Conservation (phyloP, 192 early-diverging fungal species). For the Podila minutissima region DNA sequence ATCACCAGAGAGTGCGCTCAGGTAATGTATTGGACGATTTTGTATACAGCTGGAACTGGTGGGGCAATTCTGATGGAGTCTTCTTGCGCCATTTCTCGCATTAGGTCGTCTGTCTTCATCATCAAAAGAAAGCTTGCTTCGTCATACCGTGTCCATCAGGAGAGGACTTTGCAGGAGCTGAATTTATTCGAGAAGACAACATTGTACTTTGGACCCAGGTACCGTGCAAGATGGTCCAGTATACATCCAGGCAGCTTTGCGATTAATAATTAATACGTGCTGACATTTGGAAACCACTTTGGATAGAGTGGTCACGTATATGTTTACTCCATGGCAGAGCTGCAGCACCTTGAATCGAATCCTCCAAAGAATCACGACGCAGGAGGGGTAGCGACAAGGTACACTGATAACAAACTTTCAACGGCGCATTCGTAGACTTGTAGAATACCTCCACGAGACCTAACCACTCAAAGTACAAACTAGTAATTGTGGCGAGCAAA, state of each 20-base stretch:
- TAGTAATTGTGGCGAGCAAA: not conserved
- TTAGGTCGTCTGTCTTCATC: conserved; percentile 27
- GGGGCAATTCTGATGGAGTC: not conserved
- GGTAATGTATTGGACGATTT: not conserved
- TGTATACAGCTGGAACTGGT: not conserved
- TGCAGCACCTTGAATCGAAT: not conserved
- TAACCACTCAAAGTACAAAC: not conserved
- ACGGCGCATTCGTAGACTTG: too few relatives aligned
- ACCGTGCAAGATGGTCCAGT: not conserved
- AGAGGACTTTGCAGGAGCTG: conserved; percentile 49
- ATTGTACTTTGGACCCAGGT: conserved; percentile 59
- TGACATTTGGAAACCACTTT: too few relatives aligned
- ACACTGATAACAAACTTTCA: not conserved
- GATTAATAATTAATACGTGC: too few relatives aligned
- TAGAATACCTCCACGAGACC: too few relatives aligned
- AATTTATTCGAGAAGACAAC: conserved; percentile 35
- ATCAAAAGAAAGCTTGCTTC: conserved; percentile 24
- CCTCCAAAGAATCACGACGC: not conserved
- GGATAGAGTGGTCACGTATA: conserved; percentile 25
- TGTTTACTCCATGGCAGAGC: conserved; percentile 13
- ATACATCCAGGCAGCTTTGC: not conserved
- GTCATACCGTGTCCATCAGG: conserved; percentile 18
- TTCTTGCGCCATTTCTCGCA: not conserved
- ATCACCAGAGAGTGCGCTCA: conserved; percentile 21
- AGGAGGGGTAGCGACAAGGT: not conserved